Base-by-base conservation (phyloP, 2,329 filamentous ascomycete species). In the Ambrosiella xylebori region DNA sequence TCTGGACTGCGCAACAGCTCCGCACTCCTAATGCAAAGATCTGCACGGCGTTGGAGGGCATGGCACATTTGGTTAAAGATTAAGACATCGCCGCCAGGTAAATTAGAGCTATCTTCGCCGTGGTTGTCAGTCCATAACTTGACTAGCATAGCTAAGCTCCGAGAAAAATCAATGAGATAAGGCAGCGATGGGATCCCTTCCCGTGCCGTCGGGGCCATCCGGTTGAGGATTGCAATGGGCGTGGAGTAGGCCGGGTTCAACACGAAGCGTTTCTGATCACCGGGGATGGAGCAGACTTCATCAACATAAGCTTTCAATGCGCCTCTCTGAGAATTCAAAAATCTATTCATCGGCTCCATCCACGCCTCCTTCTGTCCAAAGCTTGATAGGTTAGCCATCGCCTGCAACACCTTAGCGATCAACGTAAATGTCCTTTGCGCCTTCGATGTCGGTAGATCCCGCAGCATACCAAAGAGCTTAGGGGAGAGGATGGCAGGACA, bases 321-420 rank as follows among this genome's bases (percentile, higher is more conserved):
- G 64, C 84, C 78, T 17, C 89, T 81, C 65, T 95, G 84, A 1
- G 80, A 75, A 7, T 76, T 77, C 41, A 97, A 73, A 65, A 96
- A 96, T 49, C 79, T 80, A 66, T 96, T 97, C 91, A 97, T 97
- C 0, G 89, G 89, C 71, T 95, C 90, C 90, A 97, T 96, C 88
- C 89, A 97, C n/a, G 85, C 82, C 69, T 97, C 91, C 67, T 95
- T 95, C 66, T 86, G 90, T 45, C 91, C 91, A 66, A 96, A 96
- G 0, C 82, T 88, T 1, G 88, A 87, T 70, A 96, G 77, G 67
- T 96, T 96, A 15, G 89, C 88, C 60, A 97, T 76, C 13, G 88
- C 90, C 70, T 96, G 90, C 7, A 97, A 74, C 1, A 86, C 88
- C 70, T 97, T 97, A 27, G 91, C 88, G 61, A 97, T 90, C 54